Evolutionary conservation across 768 basidiomycete species (phyloP), one percentile per base, ranked within the genome.

Genomic region (Mycena belliarum): DNA sequence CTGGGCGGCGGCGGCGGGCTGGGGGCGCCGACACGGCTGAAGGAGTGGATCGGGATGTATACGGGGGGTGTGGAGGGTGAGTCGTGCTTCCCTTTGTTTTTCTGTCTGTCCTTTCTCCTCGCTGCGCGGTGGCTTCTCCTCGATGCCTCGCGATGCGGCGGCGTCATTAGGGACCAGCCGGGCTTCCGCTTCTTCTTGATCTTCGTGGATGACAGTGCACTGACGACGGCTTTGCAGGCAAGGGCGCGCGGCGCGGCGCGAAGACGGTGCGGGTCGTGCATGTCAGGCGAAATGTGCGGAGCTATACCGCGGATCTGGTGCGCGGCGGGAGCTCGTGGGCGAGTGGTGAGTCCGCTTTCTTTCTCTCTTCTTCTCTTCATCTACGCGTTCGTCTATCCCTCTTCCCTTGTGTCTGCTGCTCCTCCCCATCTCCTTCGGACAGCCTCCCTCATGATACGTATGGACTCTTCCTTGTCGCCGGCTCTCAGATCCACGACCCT

Each of bases 251-350:
- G 24, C 82, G 84, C 21, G 94, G 93, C 0, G 88, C 87, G 1
- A 82, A 88, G 40, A 86, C 89, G 0, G 79, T 91, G n/a, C 82
- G 88, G 11, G 83, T 96, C 20, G 81, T 91, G 57, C 82, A 83
- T 63, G 88, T 94, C 2, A 79, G 87, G 26, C 78, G 94, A 49
- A 88, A 91, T 61, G 93, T 96, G 3, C 76, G 95, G 24, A 88
- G 93, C 76, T 97, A 98, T 72, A 86, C 89, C 1, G 81, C 84
- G 2, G 95, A 98, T 68, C 78, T 98, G 23, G 86, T 98, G 50
- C 85, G 84, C 66, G 85, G 79, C 4, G 79, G 76, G 14, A 75
- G 79, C 3, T 70, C 75, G 2, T 83, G 82, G 82, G 81, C 76
- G 33, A 14, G 46, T 33, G 49, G 56, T 51, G 24, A 50, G 56